Conservation (phyloP, 2,329 filamentous ascomycete genomes). For the Epichloe sylvatica region DNA sequence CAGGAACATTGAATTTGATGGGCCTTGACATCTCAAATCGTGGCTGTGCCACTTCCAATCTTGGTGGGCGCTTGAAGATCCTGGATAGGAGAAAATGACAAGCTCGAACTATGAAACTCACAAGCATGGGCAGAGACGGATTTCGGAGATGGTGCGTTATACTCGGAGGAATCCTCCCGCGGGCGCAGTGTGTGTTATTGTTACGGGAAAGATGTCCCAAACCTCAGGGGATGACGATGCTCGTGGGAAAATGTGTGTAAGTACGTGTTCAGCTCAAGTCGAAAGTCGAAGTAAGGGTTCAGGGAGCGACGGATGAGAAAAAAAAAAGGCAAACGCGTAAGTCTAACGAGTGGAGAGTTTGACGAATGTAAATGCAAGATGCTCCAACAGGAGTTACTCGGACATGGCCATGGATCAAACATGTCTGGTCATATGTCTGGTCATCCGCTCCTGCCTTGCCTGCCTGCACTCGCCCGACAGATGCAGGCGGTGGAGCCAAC, state of each 20-base stretch:
- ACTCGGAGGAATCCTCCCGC: background rate
- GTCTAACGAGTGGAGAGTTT: background rate
- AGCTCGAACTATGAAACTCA: background rate
- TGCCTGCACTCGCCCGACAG: background rate
- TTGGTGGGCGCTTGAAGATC: background rate
- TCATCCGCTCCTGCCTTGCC: background rate
- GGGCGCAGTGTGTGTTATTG: background rate
- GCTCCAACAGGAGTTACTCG: background rate
- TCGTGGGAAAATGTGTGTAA: background rate
- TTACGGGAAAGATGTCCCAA: background rate
- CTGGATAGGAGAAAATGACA: background rate
- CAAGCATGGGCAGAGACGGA: background rate
- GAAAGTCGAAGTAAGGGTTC: background rate
- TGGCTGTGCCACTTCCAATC: background rate
- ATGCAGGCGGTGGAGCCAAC: background rate
- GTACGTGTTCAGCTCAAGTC: background rate
- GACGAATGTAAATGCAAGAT: background rate
- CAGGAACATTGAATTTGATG: slow-evolving; percentile 17
- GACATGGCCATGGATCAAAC: background rate
- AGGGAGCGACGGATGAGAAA: background rate
- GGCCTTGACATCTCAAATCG: background rate
- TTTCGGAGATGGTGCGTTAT: too few relatives aligned
- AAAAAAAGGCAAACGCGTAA: background rate
- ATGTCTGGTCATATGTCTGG: background rate
- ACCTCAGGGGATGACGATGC: background rate